These are phyloP conservation scores for Hansfordia pulvinata DNA, from an alignment of 2,329 filamentous ascomycete species.

Conservation along the genomic window DNA sequence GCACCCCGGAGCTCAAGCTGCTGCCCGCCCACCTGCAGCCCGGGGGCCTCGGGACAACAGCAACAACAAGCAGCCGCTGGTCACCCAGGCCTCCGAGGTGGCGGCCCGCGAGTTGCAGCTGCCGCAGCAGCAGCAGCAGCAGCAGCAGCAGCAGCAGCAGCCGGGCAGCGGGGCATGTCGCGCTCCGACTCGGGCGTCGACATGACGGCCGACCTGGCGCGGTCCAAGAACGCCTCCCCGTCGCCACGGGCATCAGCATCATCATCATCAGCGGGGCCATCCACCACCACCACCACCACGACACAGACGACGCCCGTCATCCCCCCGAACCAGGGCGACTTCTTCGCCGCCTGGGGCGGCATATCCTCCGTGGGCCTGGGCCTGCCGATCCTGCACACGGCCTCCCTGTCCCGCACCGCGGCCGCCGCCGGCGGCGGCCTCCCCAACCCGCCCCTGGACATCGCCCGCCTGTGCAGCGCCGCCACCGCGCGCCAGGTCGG, in stretches of 20 bases:
- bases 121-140: too few species aligned
- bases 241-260: conserved; percentile 33
- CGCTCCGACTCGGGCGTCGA: conserved; percentile 42
- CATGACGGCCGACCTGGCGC: conserved; percentile 21
- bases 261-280: conserved; percentile 13
- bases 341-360: conserved; percentile 93
- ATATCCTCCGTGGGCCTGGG: conserved; percentile 91
- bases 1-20: conserved; percentile 87
- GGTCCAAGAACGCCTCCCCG: conserved; percentile 18
- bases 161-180: conserved; percentile 21
- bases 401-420: conserved; percentile 47
- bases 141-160: too few species aligned
- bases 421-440: conserved; percentile 22
- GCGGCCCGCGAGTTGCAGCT: too few species aligned
- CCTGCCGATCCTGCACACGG: conserved; percentile 78
- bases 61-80: conserved; percentile 22
- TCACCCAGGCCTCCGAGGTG: too few species aligned
- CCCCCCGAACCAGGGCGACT: conserved; percentile 52
- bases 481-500: conserved; percentile 87
- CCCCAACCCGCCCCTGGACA: conserved; percentile 50
- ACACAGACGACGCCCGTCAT: conserved; percentile 21
- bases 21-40: conserved; percentile 57
- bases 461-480: conserved; percentile 72
- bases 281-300: too few species aligned
- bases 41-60: too few species aligned